Percentiles rank a stretch among this genome's conserved stretches.
These are phyloP conservation scores for Ophiostoma montium DNA, from an alignment of 2,329 filamentous ascomycete genomes.

Conservation along the genomic window DNA sequence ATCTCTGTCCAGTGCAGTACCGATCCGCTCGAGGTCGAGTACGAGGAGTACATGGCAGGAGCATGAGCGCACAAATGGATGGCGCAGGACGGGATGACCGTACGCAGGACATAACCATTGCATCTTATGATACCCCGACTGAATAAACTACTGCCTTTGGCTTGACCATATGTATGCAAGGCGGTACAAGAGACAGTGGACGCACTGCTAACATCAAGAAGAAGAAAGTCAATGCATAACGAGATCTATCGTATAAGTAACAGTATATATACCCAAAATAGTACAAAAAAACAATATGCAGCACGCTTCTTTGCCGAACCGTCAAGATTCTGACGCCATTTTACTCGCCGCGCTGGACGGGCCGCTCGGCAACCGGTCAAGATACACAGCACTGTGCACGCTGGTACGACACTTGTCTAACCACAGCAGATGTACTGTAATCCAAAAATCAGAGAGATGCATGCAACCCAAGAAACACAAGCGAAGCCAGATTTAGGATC, in stretches of 20 bases:
- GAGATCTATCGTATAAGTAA: too few species aligned
- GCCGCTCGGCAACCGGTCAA: too few species aligned
- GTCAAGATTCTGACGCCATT: too few species aligned
- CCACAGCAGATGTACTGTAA: too few species aligned
- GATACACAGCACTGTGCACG: neutral
- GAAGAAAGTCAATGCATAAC: neutral
- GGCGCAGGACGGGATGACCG: neutral
- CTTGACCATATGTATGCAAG: too few species aligned
- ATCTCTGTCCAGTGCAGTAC: constrained; percentile 33
- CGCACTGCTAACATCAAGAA: neutral
- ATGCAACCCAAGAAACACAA: too few species aligned
- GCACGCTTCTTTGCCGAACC: too few species aligned
- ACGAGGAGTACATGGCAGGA: constrained; percentile 14
- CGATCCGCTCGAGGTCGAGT: constrained; percentile 16
- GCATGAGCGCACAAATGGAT: neutral
- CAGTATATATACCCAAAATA: neutral
- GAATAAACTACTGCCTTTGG: neutral
- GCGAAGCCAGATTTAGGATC: too few species aligned
- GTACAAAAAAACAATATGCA: neutral
- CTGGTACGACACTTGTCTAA: too few species aligned
- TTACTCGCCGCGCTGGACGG: too few species aligned
- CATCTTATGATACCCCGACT: neutral
- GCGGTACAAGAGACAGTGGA: too few species aligned
- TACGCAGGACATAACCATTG: neutral
- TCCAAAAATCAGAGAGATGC: too few species aligned